phyloP scores from a whole-genome alignment of 1,284 basidiomycete species.

The Sanghuangporus baumii region DNA sequence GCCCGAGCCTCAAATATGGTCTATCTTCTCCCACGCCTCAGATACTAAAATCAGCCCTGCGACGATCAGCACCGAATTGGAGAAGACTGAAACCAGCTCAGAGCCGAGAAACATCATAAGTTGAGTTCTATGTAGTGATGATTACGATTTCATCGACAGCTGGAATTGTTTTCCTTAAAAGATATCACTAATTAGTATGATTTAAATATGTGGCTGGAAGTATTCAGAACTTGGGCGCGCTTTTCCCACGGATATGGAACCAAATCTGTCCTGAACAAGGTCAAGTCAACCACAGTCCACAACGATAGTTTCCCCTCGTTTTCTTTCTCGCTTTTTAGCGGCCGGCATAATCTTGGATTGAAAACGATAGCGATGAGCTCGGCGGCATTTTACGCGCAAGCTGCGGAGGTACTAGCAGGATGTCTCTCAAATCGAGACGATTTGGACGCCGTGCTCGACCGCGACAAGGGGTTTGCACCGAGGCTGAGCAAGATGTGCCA shows the following conservation, averaged over 20 bases:
- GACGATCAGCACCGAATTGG: too few species aligned
- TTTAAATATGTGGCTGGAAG: too few species aligned
- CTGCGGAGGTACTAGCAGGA: constrained; percentile 57
- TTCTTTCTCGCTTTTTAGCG: background rate
- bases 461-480: constrained; percentile 63
- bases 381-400: constrained; percentile 45
- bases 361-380: constrained; percentile 7
- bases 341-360: background rate
- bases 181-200: too few species aligned
- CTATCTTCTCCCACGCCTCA: too few species aligned
- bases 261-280: background rate
- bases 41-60: too few species aligned
- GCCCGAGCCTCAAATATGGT: too few species aligned
- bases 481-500: constrained; percentile 57
- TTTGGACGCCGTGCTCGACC: constrained; percentile 54
- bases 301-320: background rate
- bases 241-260: background rate
- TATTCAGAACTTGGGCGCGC: background rate
- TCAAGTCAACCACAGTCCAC: background rate
- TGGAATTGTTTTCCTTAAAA: too few species aligned
- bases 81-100: too few species aligned
- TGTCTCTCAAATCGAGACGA: constrained; percentile 57
- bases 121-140: too few species aligned
- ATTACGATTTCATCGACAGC: too few species aligned
- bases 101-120: too few species aligned